These are phyloP conservation scores for Chaetomiaceae sp. DNA, from an alignment of 2,329 filamentous ascomycete species.

Conservation along the genomic window DNA sequence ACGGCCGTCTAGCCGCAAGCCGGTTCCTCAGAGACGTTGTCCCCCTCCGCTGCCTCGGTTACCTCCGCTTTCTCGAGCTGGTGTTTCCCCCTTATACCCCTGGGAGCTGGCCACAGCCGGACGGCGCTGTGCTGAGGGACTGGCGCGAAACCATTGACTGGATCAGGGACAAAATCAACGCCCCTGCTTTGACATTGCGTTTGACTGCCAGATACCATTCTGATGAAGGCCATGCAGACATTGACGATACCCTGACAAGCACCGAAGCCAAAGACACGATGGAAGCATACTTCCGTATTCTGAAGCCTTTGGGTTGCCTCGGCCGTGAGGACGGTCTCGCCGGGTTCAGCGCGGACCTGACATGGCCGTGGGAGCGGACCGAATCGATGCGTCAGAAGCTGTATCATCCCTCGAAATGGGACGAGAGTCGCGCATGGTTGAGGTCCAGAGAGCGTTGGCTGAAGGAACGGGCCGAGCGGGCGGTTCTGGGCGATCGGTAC, in stretches of 20 bases:
- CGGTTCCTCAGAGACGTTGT: constrained; percentile 7
- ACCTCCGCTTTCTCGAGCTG: constrained; percentile 9
- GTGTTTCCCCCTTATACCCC: constrained; percentile 4
- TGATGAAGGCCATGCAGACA: not conserved
- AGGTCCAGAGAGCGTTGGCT: not conserved
- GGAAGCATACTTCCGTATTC: not conserved
- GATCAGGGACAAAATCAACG: constrained; percentile 1
- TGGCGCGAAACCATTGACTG: constrained; percentile 8
- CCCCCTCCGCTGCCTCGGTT: not conserved
- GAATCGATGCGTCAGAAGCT: not conserved
- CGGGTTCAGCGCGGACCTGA: not conserved
- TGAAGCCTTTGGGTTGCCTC: not conserved
- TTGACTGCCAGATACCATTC: not conserved
- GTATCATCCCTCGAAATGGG: too few relatives aligned
- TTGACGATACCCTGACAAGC: not conserved
- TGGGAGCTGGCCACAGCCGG: not conserved
- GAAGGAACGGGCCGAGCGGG: not conserved
- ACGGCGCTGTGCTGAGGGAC: constrained; percentile 1
- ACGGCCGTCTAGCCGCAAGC: not conserved
- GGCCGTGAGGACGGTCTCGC: not conserved
- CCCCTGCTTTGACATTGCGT: not conserved
- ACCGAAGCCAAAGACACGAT: not conserved
- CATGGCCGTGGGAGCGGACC: not conserved
- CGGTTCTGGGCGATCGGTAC: not conserved
- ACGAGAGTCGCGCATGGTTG: not conserved